Evolutionary conservation across 805 yeast species (phyloP), one percentile per base, ranked within the genome.

Genomic region (Cephaloascus albidus): DNA sequence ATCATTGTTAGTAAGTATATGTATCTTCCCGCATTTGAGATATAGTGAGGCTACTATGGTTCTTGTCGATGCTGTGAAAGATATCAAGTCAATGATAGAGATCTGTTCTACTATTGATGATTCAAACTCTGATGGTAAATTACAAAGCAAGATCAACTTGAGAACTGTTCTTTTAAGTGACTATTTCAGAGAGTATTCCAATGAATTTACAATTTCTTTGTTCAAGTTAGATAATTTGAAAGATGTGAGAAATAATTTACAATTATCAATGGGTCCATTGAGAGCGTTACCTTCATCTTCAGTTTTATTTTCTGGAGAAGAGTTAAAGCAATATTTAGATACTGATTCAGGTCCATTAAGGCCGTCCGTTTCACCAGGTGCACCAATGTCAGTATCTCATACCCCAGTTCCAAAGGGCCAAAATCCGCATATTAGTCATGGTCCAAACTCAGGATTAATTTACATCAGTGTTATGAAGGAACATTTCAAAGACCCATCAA

Each of bases 11-110:
- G 57, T 64, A 2, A 63, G 68, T 33, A 30, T 60, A 3, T 3
- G 51, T 3, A 45, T 68, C 15, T 59, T 55, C 38, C 76, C 78
- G 4, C 63, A 61, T 28, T 44, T 60, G 28, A 72, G 74, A n/a
- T 63, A 65, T 38, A 42, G 51, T 12, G 53, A 52, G 33, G 39
- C 66, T 10, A 47, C 58, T 19, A 39, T 40, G 1, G 49, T 58
- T 4, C 45, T 63, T 12, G 41, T 50, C 5, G 39, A 43, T 1
- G 47, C 65, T 1, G 31, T 50, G 28, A 31, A 23, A 10, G 36
- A 40, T 10, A 37, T 44, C 33, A 32, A 33, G 16, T 33, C 27
- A n/a, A 40, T 42, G 17, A 34, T 53, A 32, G 34, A 41, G 30
- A n/a, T 15, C 17, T 18, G 44, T 45, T 2, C 42, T 4, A 34